Conservation (phyloP, 306 rosid genomes). For the Citrullus amarus region DNA sequence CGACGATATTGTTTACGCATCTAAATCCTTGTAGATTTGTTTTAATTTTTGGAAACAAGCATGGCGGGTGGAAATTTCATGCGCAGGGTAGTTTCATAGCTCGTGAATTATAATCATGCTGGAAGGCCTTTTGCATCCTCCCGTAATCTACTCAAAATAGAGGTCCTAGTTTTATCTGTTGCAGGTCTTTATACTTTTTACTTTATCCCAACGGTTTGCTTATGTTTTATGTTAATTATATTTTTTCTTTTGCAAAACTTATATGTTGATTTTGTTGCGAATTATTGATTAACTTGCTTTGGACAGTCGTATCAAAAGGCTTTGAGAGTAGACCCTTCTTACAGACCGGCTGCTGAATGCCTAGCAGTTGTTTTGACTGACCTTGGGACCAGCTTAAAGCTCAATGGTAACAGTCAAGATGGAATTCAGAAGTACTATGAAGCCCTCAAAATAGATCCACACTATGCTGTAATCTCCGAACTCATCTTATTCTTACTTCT, state of each 20-base stretch:
- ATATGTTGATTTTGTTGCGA: not conserved
- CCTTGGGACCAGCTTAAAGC: slow-evolving; percentile 96
- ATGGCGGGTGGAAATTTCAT: too few relatives aligned
- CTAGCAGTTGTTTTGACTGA: slow-evolving; percentile 94
- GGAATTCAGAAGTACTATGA: slow-evolving; percentile 96
- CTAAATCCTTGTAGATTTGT: too few relatives aligned
- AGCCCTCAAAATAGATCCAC: slow-evolving; percentile 87
- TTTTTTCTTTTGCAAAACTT: not conserved
- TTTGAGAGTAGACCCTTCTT: slow-evolving; percentile 58
- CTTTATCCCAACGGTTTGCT: not conserved
- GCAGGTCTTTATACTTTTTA: not conserved
- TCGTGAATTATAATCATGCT: not conserved
- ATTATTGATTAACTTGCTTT: slow-evolving; percentile 19
- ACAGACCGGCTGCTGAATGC: slow-evolving; percentile 90
- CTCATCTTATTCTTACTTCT: slow-evolving; percentile 6
- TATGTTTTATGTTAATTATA: not conserved
- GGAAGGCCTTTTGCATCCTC: not conserved
- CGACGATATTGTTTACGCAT: too few relatives aligned
- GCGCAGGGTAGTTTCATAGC: too few relatives aligned
- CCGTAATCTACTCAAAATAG: not conserved
- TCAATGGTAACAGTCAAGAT: slow-evolving; percentile 88
- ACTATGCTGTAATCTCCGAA: slow-evolving; percentile 66
- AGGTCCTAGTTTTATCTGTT: not conserved
- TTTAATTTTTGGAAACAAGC: too few relatives aligned
- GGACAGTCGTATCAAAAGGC: slow-evolving; percentile 95